Base-by-base conservation (phyloP, 2,329 filamentous ascomycete species). In the Apiospora rasikravindrae region DNA sequence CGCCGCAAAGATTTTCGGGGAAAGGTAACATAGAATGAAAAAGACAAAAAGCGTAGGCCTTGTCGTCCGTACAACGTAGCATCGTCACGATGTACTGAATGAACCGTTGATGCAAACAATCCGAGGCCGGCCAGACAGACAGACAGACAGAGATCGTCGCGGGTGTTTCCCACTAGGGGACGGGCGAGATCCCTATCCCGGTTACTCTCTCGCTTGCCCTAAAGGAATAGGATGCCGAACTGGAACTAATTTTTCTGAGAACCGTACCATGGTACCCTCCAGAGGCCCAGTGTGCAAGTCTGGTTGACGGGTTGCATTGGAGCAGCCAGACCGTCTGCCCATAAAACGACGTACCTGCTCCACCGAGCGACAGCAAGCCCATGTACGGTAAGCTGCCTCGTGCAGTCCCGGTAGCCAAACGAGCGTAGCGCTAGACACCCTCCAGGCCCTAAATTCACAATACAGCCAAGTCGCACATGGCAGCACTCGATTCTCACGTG, bases 341-440 rank as follows among this genome's bases (percentile, higher is more conserved):
- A 61, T 22, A 33, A 61, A 33, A 33, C 16, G 22, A 61, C 29
- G 53, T 61, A 61, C 29, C 53, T 19, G 53, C 53, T 37, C 57
- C 57, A 64, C 33, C 57, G 19, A 40, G 57, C 57, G 33, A 64
- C 57, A 64, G 57, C 57, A 64, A n/a, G 33, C 57, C 57, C 57
- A 40, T 64, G 57, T 64, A 40, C 57, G 57, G 33, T 40, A 64
- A 64, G 57, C n/a, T 64, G 57, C 57, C 40, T 37, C 57, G 40
- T 64, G 57, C 57, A 64, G 57, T 64, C 57, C 66, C 66, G 66
- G 66, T 68, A 68, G 26, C 66, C 26, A 45, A 68, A 68, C 44
- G 40, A 33, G 66, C 66, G 22, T 68, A 68, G 66, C 66, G 66
- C 42, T 68, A 44, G 42, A 24, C 14, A 22, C 42, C 42, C 6